phyloP scores from a whole-genome alignment of 2,329 filamentous ascomycete species.

The Penicillium sp. region DNA sequence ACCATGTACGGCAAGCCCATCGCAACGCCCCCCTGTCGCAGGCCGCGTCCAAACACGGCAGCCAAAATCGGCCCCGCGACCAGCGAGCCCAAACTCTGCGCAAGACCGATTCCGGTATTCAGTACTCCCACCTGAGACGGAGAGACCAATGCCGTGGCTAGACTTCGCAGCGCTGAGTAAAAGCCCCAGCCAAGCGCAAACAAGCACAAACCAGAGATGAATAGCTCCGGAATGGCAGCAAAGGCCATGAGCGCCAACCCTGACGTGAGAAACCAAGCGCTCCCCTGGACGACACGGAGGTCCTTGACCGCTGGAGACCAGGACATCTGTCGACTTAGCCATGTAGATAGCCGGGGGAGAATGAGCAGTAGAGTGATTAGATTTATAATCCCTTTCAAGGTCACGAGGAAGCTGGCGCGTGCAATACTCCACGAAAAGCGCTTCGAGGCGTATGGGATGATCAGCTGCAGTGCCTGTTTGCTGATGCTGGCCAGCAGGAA shows the following conservation, averaged over 20 bases:
- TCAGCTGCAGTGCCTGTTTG: not conserved
- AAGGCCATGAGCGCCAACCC: not conserved
- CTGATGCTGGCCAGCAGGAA: not conserved
- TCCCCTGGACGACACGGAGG: not conserved
- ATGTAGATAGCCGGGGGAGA: not conserved
- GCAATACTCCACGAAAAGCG: not conserved
- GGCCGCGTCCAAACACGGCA: not conserved
- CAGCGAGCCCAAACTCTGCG: not conserved
- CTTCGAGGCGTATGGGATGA: conserved; percentile 1
- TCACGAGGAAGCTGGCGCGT: conserved; percentile 1
- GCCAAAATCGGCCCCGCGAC: not conserved
- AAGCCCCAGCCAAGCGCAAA: conserved; percentile 1
- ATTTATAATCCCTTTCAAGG: not conserved
- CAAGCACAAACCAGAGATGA: not conserved
- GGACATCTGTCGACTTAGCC: not conserved
- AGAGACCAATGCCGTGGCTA: not conserved
- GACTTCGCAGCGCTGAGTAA: not conserved
- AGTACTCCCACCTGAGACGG: not conserved
- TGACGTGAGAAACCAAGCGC: not conserved
- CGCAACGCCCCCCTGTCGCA: not conserved
- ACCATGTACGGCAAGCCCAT: conserved; percentile 1
- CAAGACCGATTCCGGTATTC: not conserved
- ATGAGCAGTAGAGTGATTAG: not conserved
- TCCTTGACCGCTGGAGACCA: not conserved
- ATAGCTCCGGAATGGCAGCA: not conserved